Percentiles rank a stretch among this genome's conserved stretches.
phyloP scores from a whole-genome alignment of 2,329 filamentous ascomycete genomes.

The Penicillium sp. region DNA sequence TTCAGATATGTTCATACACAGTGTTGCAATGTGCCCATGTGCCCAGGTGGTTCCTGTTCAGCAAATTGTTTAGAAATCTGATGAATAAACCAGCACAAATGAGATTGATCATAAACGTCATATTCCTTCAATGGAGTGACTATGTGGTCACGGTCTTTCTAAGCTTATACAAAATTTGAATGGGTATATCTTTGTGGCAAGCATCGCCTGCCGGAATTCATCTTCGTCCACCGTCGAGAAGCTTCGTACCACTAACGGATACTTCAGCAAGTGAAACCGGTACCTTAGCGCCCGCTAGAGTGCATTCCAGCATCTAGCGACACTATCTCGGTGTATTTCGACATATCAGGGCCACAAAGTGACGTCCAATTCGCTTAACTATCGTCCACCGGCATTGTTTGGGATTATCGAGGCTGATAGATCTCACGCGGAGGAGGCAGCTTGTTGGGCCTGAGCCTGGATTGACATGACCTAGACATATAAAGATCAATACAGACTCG shows the following conservation, averaged over 20 bases:
- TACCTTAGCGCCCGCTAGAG: not conserved
- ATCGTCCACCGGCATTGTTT: not conserved
- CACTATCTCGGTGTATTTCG: not conserved
- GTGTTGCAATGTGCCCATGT: not conserved
- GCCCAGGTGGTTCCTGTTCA: not conserved
- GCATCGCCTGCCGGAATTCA: not conserved
- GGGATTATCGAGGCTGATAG: not conserved
- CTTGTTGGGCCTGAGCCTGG: conserved; percentile 36
- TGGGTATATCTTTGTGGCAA: conserved; percentile 18
- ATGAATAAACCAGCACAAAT: not conserved
- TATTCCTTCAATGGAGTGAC: not conserved
- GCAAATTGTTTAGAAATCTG: not conserved
- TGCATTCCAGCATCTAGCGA: not conserved
- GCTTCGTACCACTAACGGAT: not conserved
- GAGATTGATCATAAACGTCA: not conserved
- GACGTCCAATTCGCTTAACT: not conserved
- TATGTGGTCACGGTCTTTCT: not conserved
- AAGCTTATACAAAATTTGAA: conserved; percentile 6
- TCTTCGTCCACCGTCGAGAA: not conserved
- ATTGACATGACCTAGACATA: conserved; percentile 36
- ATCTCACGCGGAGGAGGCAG: conserved; percentile 31
- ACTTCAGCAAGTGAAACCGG: not conserved
- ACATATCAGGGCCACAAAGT: not conserved
- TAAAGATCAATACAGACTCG: conserved; percentile 15
- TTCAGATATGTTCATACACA: conserved; percentile 15